These are phyloP conservation scores for Nigrospora oryzae DNA, from an alignment of 2,329 filamentous ascomycete species.

Conservation along the genomic window DNA sequence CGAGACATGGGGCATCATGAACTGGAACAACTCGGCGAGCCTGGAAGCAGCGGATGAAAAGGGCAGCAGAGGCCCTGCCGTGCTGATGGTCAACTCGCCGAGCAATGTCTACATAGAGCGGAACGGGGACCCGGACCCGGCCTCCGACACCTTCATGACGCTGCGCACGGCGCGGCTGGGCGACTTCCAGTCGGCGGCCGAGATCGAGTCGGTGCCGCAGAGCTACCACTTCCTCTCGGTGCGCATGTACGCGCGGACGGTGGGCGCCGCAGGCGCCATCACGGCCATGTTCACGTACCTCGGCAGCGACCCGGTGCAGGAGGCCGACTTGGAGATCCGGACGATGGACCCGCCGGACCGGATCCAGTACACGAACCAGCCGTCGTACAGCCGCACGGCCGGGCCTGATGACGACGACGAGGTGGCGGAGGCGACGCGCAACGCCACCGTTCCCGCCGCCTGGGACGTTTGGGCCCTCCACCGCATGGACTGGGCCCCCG, in stretches of 20 bases:
- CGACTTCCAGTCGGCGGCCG: conserved; percentile 38
- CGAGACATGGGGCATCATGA: conserved; percentile 20
- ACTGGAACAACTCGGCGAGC: conserved; percentile 18
- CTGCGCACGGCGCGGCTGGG: conserved; percentile 35
- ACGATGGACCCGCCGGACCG: conserved; percentile 31
- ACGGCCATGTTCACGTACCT: conserved; percentile 46
- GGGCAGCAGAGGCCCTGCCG: conserved; percentile 13
- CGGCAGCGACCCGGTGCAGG: conserved; percentile 33
- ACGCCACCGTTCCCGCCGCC: conserved; percentile 30
- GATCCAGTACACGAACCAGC: conserved; percentile 56
- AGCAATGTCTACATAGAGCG: conserved; percentile 36
- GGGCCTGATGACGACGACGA: conserved; percentile 25
- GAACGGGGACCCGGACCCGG: conserved; percentile 19
- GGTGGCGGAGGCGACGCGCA: conserved; percentile 33
- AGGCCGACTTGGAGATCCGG: conserved; percentile 45
- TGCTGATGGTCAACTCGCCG: conserved; percentile 26
- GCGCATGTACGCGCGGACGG: conserved; percentile 41
- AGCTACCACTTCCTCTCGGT: conserved; percentile 30
- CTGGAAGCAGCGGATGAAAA: conserved; percentile 3
- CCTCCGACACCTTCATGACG: conserved; percentile 32
- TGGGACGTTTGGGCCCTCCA: conserved; percentile 51
- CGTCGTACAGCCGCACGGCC: conserved; percentile 28
- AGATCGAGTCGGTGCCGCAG: conserved; percentile 30
- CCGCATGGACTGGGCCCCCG: conserved; percentile 51
- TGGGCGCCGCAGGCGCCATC: conserved; percentile 36